Base-by-base conservation (phyloP, 108 stramenopile genomes). In the Epithemia pelagica region DNA sequence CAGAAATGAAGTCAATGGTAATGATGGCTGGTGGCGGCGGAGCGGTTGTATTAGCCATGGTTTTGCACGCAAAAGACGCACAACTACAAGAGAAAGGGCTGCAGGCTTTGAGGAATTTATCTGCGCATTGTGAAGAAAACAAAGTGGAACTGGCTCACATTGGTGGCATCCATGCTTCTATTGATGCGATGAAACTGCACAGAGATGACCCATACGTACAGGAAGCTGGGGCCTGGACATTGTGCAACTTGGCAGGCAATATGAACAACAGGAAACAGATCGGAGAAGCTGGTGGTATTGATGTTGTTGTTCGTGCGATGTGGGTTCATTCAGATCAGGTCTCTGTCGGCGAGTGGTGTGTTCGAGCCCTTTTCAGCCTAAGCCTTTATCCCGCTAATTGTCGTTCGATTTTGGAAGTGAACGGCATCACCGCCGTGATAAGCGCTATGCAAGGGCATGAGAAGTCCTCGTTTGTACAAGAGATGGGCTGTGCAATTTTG, bases 141-240 rank as follows among this genome's bases (percentile, higher is more conserved):
- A 85, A 82, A 51, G 63, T 75, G 15, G 70, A 77, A 30, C 33
- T 87, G 29, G 81, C 80, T 19, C 76, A 78, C 31, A 73, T 81
- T 30, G 89, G 89, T 1, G 86, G 69, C 0, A 79, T 87, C 52
- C 86, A 90, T 66, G 77, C 81, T 27, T 71, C 82, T 2, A 80
- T 90, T 30, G 78, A 64, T 28, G 89, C 86, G 20, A 84, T 90
- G 84, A 80, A 87, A 62, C 67, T 74, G 15, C 89, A 90, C 64
- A 70, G 81, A 30, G 77, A 83, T 57, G 77, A 76, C 20, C 46
- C 78, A 0, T 75, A 59, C 21, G 69, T 90, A 7, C 89, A 90
- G 67, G 68, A 75, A 58, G 64, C 65, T 21, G 89, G 89, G 26
- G 82, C 84, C 8, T 83, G 82, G 75, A 83, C 80, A 1, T 59